Conservation (phyloP, 2,329 filamentous ascomycete genomes). For the Cladorrhinum sp. region DNA sequence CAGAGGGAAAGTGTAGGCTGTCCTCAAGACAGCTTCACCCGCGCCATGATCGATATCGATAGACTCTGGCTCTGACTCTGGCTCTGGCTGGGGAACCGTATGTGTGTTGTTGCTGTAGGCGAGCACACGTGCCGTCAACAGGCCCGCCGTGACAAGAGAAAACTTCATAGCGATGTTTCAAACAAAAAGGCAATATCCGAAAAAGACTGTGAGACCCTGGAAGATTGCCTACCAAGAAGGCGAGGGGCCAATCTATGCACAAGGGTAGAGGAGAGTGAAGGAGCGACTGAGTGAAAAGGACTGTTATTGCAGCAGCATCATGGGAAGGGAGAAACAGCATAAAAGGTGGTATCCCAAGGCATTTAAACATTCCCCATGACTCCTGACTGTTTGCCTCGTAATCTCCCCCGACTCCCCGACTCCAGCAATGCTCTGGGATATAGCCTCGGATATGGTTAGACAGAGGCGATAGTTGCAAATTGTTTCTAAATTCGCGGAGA, state of each 20-base stretch:
- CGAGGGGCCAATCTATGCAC: neutral
- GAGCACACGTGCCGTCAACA: slow-evolving; percentile 16
- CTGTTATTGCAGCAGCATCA: neutral
- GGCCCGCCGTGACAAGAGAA: slow-evolving; percentile 15
- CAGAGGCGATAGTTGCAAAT: neutral
- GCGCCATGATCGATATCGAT: too few relatives aligned
- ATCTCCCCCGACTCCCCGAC: neutral
- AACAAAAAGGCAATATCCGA: slow-evolving; percentile 1
- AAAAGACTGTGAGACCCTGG: neutral
- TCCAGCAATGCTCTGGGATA: neutral
- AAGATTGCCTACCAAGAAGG: slow-evolving; percentile 4
- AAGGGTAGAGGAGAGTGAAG: neutral
- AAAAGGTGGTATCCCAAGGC: neutral
- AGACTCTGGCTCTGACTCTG: neutral
- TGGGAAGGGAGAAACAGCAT: too few relatives aligned
- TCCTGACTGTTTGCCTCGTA: neutral
- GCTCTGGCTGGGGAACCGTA: neutral
- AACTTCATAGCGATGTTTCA: slow-evolving; percentile 18
- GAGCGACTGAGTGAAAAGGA: neutral
- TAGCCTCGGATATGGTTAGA: neutral
- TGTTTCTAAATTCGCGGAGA: neutral
- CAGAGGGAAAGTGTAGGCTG: neutral
- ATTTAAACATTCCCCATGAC: neutral
- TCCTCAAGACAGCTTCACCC: neutral
- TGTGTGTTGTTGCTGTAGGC: slow-evolving; percentile 2